A percentile compares a stretch with the other conserved stretches of the same genome.
Evolutionary conservation across 495 filamentous ascomycete genomes (phyloP).

Genomic region (Aspergillus sparsus): DNA sequence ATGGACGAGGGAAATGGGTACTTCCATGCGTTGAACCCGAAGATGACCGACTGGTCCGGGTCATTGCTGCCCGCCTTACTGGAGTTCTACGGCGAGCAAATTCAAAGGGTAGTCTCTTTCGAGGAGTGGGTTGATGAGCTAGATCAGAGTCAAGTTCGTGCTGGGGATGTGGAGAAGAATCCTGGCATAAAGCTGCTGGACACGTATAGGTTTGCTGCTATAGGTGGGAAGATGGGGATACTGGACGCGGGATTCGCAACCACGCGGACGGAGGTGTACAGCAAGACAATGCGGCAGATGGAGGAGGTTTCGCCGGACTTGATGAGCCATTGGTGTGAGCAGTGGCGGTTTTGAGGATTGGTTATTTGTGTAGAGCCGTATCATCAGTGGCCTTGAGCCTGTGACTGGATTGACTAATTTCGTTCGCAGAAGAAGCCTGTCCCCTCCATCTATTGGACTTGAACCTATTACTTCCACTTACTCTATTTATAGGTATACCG

Average conservation of each 20-base stretch:
- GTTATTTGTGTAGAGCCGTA: too few species aligned
- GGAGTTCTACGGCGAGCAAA: constrained; percentile 20
- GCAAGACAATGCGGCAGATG: constrained; percentile 23
- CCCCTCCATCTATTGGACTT: too few species aligned
- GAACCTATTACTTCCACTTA: background rate
- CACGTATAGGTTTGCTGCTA: constrained; percentile 16
- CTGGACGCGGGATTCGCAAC: constrained; percentile 16
- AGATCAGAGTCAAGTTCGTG: constrained; percentile 10
- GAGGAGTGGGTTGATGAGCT: constrained; percentile 22
- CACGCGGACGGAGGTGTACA: constrained; percentile 17
- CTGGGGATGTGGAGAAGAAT: constrained; percentile 21
- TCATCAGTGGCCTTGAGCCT: too few species aligned
- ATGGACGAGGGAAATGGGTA: constrained; percentile 11
- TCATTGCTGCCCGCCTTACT: constrained; percentile 12
- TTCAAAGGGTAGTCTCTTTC: constrained; percentile 21
- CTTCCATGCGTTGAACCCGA: constrained; percentile 26
- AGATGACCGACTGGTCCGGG: constrained; percentile 8
- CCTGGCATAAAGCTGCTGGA: constrained; percentile 29
- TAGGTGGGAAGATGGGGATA: background rate
- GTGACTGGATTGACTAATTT: too few species aligned
- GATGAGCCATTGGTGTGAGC: constrained; percentile 30
- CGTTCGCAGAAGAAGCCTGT: too few species aligned
- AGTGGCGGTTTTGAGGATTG: constrained; percentile 23
- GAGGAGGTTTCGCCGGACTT: constrained; percentile 22
- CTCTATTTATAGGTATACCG: constrained; percentile 53